Evolutionary conservation across 345 rosid genomes (phyloP).

Genomic region (Eucalyptus globulus): DNA sequence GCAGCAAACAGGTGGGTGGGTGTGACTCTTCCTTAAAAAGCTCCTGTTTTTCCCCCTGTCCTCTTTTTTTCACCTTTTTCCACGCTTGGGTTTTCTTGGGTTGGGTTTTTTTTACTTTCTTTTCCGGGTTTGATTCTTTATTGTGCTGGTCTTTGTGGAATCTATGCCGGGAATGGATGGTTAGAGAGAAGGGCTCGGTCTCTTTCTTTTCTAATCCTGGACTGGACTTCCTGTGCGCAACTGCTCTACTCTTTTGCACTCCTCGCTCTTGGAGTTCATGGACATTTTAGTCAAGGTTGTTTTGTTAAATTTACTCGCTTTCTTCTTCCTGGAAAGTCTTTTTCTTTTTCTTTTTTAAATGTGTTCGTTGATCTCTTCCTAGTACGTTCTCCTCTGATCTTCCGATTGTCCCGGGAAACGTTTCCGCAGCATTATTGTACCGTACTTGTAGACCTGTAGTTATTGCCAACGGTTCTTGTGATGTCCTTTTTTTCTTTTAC

Average conservation of each 20-base stretch:
- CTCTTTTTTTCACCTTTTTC: neutral
- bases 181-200: slow-evolving; percentile 8
- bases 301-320: neutral
- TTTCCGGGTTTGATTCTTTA: neutral
- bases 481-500: neutral
- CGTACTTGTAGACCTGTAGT: neutral
- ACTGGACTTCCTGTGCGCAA: neutral
- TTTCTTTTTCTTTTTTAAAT: neutral
- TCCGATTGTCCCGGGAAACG: slow-evolving; percentile 15
- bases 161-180: slow-evolving; percentile 36
- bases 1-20: neutral
- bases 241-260: neutral
- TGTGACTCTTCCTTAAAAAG: neutral
- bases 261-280: neutral
- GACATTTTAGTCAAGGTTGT: neutral
- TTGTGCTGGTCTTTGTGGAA: slow-evolving; percentile 7
- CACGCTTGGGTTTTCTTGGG: neutral
- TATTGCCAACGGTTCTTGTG: neutral
- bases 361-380: neutral
- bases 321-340: neutral
- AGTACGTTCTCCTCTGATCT: slow-evolving; percentile 7
- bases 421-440: neutral
- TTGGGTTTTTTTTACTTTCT: neutral
- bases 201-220: neutral
- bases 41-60: neutral